phyloP scores from a whole-genome alignment of 2,329 filamentous ascomycete genomes.

The Mycocentrospora acerina region DNA sequence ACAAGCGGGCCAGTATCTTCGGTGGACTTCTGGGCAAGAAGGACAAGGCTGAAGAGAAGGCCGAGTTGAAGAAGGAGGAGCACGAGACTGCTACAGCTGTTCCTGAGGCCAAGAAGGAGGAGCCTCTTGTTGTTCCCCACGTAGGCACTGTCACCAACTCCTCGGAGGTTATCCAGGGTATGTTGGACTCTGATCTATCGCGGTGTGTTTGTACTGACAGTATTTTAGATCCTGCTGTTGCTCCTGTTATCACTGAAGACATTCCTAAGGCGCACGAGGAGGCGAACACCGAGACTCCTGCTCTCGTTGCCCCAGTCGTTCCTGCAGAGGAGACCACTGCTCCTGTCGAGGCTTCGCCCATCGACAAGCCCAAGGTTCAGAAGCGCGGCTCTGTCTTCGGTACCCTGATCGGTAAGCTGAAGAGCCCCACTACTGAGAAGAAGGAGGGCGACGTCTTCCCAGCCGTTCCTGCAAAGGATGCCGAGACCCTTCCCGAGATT shows the following conservation, averaged over 20 bases:
- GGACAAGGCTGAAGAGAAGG: constrained; percentile 50
- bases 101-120: constrained; percentile 35
- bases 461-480: constrained; percentile 49
- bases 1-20: constrained; percentile 61
- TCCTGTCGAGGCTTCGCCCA: constrained; percentile 47
- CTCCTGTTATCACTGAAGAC: constrained; percentile 37
- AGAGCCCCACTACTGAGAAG: constrained; percentile 61
- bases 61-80: constrained; percentile 47
- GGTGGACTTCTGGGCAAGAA: constrained; percentile 63
- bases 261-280: constrained; percentile 25
- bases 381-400: constrained; percentile 88
- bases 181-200: too few relatives aligned
- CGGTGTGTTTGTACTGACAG: too few relatives aligned
- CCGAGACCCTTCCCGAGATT: constrained; percentile 43
- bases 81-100: constrained; percentile 22
- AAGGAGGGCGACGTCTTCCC: constrained; percentile 66
- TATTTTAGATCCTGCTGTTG: constrained; percentile 21
- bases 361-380: constrained; percentile 60
- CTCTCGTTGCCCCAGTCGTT: constrained; percentile 10
- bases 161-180: too few relatives aligned
- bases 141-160: too few relatives aligned
- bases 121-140: constrained; percentile 22
- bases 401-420: constrained; percentile 65
- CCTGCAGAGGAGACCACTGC: constrained; percentile 42
- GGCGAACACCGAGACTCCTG: constrained; percentile 47